phyloP scores from a whole-genome alignment of 2,329 filamentous ascomycete species.

The Fusarium circinatum region DNA sequence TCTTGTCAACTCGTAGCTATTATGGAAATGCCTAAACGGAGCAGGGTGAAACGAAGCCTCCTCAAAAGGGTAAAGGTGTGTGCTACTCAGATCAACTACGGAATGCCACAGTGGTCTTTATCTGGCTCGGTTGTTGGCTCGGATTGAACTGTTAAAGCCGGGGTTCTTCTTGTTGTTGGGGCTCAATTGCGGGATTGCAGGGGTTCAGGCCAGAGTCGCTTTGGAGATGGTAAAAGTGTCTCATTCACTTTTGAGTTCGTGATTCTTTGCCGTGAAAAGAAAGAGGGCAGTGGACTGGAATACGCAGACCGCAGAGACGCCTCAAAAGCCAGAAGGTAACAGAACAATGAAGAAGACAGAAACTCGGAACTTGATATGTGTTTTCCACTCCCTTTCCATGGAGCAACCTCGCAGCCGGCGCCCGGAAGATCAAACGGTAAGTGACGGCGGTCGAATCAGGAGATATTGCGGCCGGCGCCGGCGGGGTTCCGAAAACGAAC shows the following conservation, averaged over 20 bases:
- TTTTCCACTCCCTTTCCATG: not conserved
- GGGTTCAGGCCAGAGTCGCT: slow-evolving; percentile 3
- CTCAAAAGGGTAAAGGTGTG: slow-evolving; percentile 1
- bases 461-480: slow-evolving; percentile 16
- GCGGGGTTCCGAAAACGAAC: slow-evolving; percentile 43
- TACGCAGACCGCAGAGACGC: not conserved
- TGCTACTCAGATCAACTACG: slow-evolving; percentile 3
- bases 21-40: not conserved
- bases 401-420: not conserved
- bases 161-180: slow-evolving; percentile 20
- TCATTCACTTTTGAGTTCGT: not conserved
- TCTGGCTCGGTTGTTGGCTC: slow-evolving; percentile 11
- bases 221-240: not conserved
- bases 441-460: slow-evolving; percentile 27
- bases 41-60: not conserved
- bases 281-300: not conserved
- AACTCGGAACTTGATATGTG: not conserved
- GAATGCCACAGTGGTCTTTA: slow-evolving; percentile 33
- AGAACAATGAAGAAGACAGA: not conserved
- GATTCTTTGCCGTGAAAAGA: not conserved
- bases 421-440: slow-evolving; percentile 13
- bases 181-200: slow-evolving; percentile 10
- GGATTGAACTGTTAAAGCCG: slow-evolving; percentile 3
- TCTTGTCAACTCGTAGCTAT: not conserved
- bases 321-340: not conserved